Base-by-base conservation (phyloP, 495 filamentous ascomycete species). In the Pyrenula massariospora region DNA sequence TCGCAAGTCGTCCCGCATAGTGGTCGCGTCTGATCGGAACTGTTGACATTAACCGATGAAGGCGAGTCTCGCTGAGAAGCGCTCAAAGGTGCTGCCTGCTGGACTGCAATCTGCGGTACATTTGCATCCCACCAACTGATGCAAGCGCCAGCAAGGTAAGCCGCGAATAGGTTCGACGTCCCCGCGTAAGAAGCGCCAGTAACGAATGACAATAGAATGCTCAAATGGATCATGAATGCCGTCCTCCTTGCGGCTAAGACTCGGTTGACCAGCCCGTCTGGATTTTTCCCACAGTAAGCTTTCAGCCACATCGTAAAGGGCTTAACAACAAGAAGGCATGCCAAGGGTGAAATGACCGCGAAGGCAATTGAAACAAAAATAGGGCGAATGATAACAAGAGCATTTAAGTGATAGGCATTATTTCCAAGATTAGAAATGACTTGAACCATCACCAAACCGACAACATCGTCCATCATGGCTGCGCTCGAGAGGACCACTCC, bases 401-500 rank as follows among this genome's bases (percentile, higher is more conserved):
- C 63, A 48, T 63, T 65, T 55, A 83, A 65, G 0, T 66, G 66
- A 1, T 59, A 54, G 31, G 56, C 52, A 22, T 57, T 59, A 3
- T 60, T 65, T 12, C 76, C 74, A 5, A 83, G 65, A 53, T 75
- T 78, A 1, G 77, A 72, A 22, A 82, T 77, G 25, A 88, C 74
- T 60, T 88, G 81, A 20, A 89, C 83, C 78, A 92, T 85, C 1
- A 93, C 78, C n/a, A 93, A 68, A 0, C 88, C 88, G 15, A 87
- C 76, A 1, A 93, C 85, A 70, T 92, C 89, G 66, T 93, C 89
- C 61, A 95, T 76, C 77, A 93, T 86, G 20, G 87, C 89, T 2
- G 86, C 87, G 56, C 80, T 82, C 10, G 77, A 76, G 0, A 89
- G 77, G 0, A 93, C 83, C 0, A 79, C 77, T 0, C 88, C 89